Conservation (phyloP, 129 eudicot genomes). For the Scalesia atractyloides region DNA sequence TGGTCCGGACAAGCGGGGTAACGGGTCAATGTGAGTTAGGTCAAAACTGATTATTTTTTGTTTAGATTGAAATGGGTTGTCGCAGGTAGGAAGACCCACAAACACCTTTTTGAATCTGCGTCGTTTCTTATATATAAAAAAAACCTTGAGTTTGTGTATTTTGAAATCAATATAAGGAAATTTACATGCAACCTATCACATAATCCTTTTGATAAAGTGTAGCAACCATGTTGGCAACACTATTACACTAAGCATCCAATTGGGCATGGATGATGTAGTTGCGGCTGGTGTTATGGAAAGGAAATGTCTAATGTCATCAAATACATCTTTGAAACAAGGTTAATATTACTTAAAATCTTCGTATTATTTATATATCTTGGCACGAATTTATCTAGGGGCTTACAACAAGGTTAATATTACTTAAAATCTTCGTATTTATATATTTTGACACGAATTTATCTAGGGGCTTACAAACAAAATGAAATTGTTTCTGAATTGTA, state of each 20-base stretch:
- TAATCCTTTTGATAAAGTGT: slow-evolving; percentile 37
- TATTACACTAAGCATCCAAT: slow-evolving; percentile 52
- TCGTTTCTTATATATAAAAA: no score
- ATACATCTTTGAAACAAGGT: slow-evolving; percentile 86
- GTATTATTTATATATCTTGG: no score
- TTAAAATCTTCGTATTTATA: slow-evolving; percentile 9
- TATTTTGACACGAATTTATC: no score
- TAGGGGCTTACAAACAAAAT: no score
- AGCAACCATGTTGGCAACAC: slow-evolving; percentile 69
- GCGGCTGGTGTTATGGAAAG: slow-evolving; percentile 97
- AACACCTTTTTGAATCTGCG: no score
- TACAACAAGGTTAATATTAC: slow-evolving; percentile 61
- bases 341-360: not conserved
- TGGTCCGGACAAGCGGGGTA: no score
- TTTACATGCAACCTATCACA: not conserved
- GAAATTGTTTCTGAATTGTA: slow-evolving; percentile 24
- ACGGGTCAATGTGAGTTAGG: no score
- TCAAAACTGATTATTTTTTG: no score
- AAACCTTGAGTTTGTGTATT: not conserved
- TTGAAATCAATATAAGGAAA: not conserved
- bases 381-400: no score
- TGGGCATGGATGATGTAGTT: slow-evolving; percentile 79
- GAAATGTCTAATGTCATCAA: slow-evolving; percentile 89
- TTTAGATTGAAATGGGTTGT: no score
- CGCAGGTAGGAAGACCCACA: no score